Evolutionary conservation across 768 basidiomycete species (phyloP).

Genomic region (Calocera viscosa): DNA sequence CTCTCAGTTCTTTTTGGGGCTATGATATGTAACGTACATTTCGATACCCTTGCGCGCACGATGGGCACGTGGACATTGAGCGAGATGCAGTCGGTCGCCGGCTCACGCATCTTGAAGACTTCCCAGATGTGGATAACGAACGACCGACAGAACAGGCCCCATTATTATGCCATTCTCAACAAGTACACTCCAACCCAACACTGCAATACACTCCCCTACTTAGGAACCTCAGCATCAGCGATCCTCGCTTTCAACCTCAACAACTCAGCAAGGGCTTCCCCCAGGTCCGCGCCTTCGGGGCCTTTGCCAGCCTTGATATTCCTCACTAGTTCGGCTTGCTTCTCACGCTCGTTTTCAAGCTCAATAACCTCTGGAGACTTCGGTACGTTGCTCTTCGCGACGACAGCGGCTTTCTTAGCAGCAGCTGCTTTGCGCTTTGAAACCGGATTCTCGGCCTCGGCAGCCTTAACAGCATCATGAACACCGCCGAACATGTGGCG

Average conservation of each 20-base stretch:
- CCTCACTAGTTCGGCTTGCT: constrained; percentile 64
- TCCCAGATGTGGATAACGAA: too few relatives aligned
- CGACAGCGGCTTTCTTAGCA: constrained; percentile 35
- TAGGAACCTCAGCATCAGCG: constrained; percentile 24
- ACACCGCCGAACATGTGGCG: constrained; percentile 63
- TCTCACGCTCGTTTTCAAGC: constrained; percentile 59
- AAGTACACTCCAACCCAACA: constrained; percentile 11
- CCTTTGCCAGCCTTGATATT: constrained; percentile 39
- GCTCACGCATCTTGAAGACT: too few relatives aligned
- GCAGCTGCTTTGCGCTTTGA: constrained; percentile 34
- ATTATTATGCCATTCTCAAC: neutral
- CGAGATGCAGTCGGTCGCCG: too few relatives aligned
- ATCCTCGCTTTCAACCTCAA: constrained; percentile 55
- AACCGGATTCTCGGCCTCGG: constrained; percentile 30
- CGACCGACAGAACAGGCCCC: too few relatives aligned
- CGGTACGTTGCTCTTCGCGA: constrained; percentile 35
- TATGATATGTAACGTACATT: too few relatives aligned
- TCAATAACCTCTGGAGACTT: constrained; percentile 62
- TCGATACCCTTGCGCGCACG: too few relatives aligned
- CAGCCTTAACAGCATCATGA: constrained; percentile 30
- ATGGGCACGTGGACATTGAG: too few relatives aligned
- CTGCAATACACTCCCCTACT: constrained; percentile 19
- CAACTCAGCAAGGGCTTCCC: constrained; percentile 47
- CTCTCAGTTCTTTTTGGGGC: too few relatives aligned
- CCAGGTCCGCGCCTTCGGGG: constrained; percentile 48